Percentiles rank a stretch among this genome's conserved stretches.
These are phyloP conservation scores for Fraxinus quadrangulata DNA, from an alignment of 257 asterid species.

Conservation along the genomic window DNA sequence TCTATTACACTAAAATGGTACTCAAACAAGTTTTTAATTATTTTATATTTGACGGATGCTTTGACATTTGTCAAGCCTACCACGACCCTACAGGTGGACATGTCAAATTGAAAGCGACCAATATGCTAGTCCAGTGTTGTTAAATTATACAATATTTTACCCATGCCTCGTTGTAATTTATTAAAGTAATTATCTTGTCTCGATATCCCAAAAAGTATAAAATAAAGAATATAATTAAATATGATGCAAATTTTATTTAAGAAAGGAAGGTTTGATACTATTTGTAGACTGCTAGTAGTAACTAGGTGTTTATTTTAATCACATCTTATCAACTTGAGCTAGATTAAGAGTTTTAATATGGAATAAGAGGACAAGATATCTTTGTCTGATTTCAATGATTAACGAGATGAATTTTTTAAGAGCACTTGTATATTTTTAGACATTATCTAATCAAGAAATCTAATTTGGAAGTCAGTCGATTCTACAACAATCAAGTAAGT, in stretches of 20 bases:
- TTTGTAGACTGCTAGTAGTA: slow-evolving; percentile 13
- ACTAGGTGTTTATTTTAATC: slow-evolving; percentile 12
- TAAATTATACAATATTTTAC: neutral
- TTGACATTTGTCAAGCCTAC: slow-evolving; percentile 22
- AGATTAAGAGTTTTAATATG: neutral
- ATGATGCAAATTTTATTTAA: too few species aligned
- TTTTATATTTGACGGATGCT: neutral
- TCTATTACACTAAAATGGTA: too few species aligned
- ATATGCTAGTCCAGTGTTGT: neutral
- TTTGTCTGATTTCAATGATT: slow-evolving; percentile 28
- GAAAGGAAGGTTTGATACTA: neutral
- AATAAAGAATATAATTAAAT: too few species aligned
- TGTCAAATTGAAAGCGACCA: neutral
- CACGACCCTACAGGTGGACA: neutral
- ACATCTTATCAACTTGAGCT: slow-evolving; percentile 18
- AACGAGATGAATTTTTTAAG: neutral
- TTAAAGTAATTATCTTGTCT: too few species aligned
- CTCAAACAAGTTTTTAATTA: too few species aligned
- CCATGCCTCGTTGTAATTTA: slow-evolving; percentile 1
- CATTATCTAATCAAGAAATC: too few species aligned
- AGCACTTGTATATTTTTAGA: too few species aligned
- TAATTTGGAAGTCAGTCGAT: neutral
- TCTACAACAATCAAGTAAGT: too few species aligned
- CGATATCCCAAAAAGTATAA: too few species aligned
- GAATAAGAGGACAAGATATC: slow-evolving; percentile 15